Evolutionary conservation across 805 yeast species (phyloP).

Genomic region (Candida mattraensis): DNA sequence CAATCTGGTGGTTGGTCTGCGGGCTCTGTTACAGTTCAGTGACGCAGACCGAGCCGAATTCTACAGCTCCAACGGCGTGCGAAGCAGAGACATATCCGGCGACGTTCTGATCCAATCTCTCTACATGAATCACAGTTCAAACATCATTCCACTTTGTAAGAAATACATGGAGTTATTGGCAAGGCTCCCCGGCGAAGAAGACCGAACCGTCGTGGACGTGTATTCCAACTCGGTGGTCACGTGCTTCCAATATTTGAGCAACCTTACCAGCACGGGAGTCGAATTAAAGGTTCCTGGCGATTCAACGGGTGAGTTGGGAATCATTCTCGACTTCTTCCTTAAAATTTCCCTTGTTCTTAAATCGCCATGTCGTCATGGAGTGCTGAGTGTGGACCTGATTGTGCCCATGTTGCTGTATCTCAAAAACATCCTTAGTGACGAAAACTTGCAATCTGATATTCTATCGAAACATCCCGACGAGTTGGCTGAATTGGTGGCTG

Average conservation of each 20-base stretch:
- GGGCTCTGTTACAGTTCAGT: constrained; percentile 8
- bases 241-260: constrained; percentile 20
- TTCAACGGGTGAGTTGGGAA: constrained; percentile 6
- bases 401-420: constrained; percentile 14
- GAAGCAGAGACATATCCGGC: constrained; percentile 13
- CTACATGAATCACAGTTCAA: constrained; percentile 14
- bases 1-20: constrained; percentile 24
- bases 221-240: constrained; percentile 12
- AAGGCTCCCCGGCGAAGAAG: background rate
- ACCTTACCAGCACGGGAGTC: constrained; percentile 14
- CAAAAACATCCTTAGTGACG: constrained; percentile 13
- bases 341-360: constrained; percentile 6
- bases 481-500: constrained; percentile 7
- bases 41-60: constrained; percentile 13
- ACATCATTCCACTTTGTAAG: constrained; percentile 14
- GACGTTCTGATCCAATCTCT: constrained; percentile 14
- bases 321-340: constrained; percentile 8
- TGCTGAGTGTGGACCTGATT: constrained; percentile 3
- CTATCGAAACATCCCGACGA: constrained; percentile 6
- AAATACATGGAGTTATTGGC: constrained; percentile 9
- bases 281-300: constrained; percentile 4
- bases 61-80: constrained; percentile 11
- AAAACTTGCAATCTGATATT: constrained; percentile 9
- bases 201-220: constrained; percentile 1
- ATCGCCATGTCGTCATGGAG: background rate